These are phyloP conservation scores for Gentiana straminea DNA, from an alignment of 257 asterid species.

Conservation along the genomic window DNA sequence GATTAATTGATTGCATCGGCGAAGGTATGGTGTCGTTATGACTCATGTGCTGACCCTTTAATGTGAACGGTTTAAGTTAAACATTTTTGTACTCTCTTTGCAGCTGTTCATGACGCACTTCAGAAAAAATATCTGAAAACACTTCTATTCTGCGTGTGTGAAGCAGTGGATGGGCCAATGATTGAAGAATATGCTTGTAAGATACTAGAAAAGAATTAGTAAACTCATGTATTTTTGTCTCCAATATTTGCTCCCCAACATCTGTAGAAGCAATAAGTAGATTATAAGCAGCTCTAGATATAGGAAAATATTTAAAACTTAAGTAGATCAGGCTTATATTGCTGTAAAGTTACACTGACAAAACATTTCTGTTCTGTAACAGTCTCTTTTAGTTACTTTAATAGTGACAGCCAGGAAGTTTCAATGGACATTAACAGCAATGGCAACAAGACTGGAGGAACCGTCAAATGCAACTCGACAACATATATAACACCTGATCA, in stretches of 20 bases:
- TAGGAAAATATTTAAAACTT: too few species aligned
- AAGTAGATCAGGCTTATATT: too few species aligned
- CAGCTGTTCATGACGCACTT: slow-evolving; percentile 90
- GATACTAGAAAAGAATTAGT: slow-evolving; percentile 7
- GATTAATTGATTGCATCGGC: slow-evolving; percentile 98
- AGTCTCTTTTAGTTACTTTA: slow-evolving; percentile 89
- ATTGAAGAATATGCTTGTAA: slow-evolving; percentile 90
- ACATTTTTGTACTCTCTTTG: slow-evolving; percentile 8
- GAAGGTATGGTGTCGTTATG: slow-evolving; percentile 42
- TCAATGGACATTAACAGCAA: slow-evolving; percentile 74
- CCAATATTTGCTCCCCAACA: too few species aligned
- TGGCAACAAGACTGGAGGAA: slow-evolving; percentile 76
- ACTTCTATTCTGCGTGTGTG: slow-evolving; percentile 76
- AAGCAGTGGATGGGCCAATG: slow-evolving; percentile 74
- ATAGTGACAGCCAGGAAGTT: slow-evolving; percentile 74
- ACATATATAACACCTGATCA: slow-evolving; percentile 75
- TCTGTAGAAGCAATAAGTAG: too few species aligned
- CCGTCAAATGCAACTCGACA: slow-evolving; percentile 52
- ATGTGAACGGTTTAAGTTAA: slow-evolving; percentile 4
- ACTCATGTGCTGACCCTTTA: slow-evolving; percentile 2
- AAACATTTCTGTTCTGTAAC: slow-evolving; percentile 14
- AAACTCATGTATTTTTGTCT: too few species aligned
- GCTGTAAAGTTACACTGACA: not conserved
- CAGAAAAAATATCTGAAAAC: slow-evolving; percentile 89
- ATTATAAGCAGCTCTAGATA: too few species aligned